Base-by-base conservation (phyloP, 1,284 basidiomycete genomes). In the Apiotrichum gracile region DNA sequence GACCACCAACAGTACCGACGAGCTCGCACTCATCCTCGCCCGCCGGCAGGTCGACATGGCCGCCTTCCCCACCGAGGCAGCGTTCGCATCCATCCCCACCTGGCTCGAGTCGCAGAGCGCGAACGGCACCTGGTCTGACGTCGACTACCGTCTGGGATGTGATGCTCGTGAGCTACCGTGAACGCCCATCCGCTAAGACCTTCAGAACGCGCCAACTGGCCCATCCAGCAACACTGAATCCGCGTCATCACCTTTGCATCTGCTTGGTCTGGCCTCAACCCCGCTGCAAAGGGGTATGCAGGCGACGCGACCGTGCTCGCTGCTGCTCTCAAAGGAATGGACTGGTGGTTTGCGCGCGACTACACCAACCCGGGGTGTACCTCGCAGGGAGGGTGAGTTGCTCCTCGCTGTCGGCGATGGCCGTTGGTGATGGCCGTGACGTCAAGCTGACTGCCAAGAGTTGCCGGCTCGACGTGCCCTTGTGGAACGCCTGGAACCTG, bases 311-410 rank as follows among this genome's bases (percentile, higher is more conserved):
- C 65, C 0, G 57, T 83, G 7, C 73, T 78, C 21, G 52, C 63
- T 8, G 74, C 78, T 1, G 80, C 81, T 14, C 76, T 75, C 14
- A 63, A 65, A 4, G 83, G 80, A 0, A 82, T 85, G 80, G 74
- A 81, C 55, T 85, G 77, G 60, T 86, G 84, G 84, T 85, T 85
- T 58, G 63, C 61, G 6, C 80, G 80, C 51, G 84, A 85, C 66
- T 84, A 82, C 62, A 79, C 77, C 5, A 74, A 76, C 34, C 60
- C 69, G 5, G 77, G 72, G 17, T 86, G 84, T 64, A 66, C 85
- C 26, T 80, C 81, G 54, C 68, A 68, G 4, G 83, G 83, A 1
- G 82, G 83, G n/a, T n/a, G n/a, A n/a, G n/a, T n/a, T n/a, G n/a
- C n/a, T n/a, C n/a, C n/a, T n/a, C n/a, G n/a, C n/a, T n/a, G n/a